Percentiles rank a stretch among this genome's conserved stretches.
Conservation (phyloP, 2,329 filamentous ascomycete species). For the Penicillium sp. region DNA sequence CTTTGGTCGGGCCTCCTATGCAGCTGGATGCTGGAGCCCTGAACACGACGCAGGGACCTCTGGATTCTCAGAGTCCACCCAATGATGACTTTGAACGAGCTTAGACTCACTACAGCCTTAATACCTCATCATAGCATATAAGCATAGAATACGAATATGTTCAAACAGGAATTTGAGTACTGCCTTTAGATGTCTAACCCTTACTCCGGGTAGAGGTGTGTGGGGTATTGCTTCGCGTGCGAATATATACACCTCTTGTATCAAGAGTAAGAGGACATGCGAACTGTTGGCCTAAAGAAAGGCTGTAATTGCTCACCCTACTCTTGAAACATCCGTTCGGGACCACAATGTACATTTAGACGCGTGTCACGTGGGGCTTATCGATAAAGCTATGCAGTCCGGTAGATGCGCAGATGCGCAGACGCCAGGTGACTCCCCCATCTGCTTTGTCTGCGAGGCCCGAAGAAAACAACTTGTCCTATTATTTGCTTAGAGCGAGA, state of each 20-base stretch:
- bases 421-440: background rate
- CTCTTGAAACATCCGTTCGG: too few relatives aligned
- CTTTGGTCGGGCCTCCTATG: constrained; percentile 43
- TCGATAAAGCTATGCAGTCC: constrained; percentile 20
- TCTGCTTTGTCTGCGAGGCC: background rate
- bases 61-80: constrained; percentile 27
- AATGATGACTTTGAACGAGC: constrained; percentile 45
- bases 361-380: constrained; percentile 22
- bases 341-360: background rate
- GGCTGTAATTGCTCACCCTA: too few relatives aligned
- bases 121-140: too few relatives aligned
- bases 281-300: too few relatives aligned
- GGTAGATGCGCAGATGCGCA: background rate
- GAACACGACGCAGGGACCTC: constrained; percentile 26
- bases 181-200: too few relatives aligned
- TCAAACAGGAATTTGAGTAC: too few relatives aligned
- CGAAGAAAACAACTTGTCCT: background rate
- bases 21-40: constrained; percentile 49
- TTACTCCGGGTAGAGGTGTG: too few relatives aligned
- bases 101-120: constrained; percentile 14
- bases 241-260: too few relatives aligned
- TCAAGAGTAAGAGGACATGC: too few relatives aligned
- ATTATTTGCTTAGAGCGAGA: background rate
- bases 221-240: too few relatives aligned
- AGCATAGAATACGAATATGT: too few relatives aligned